These are phyloP conservation scores for Tulasnella sp. DNA, from an alignment of 768 basidiomycete genomes.

Conservation along the genomic window DNA sequence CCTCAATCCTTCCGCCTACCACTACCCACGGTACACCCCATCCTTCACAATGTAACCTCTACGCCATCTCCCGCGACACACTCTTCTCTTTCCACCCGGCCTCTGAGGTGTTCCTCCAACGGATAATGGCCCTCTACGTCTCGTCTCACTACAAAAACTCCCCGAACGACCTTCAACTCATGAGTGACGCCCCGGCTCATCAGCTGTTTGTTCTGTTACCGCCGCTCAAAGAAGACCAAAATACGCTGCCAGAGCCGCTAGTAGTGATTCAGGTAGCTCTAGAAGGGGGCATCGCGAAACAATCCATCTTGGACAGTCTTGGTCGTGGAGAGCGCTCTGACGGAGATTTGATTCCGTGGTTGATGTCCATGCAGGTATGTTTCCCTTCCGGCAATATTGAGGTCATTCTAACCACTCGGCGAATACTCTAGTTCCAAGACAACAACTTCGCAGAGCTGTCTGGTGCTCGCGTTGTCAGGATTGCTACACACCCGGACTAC, in stretches of 20 bases:
- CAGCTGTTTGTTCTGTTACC: conserved; percentile 93
- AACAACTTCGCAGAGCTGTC: conserved; percentile 83
- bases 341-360: conserved; percentile 98
- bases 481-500: conserved; percentile 95
- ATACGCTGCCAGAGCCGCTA: conserved; percentile 85
- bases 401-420: not conserved
- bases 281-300: conserved; percentile 84
- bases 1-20: conserved; percentile 43
- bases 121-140: conserved; percentile 97
- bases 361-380: conserved; percentile 59
- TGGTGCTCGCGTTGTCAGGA: conserved; percentile 81
- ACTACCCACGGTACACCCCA: conserved; percentile 77
- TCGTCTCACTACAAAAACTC: conserved; percentile 99
- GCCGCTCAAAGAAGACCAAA: conserved; percentile 82
- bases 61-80: conserved; percentile 91
- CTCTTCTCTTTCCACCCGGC: conserved; percentile 96
- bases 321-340: conserved; percentile 74
- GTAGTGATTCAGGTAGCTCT: conserved; percentile 93
- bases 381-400: too few species aligned
- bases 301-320: conserved; percentile 74
- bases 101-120: conserved; percentile 92
- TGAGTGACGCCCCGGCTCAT: conserved; percentile 94
- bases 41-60: conserved; percentile 87
- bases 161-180: conserved; percentile 95
- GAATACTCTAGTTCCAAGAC: conserved; percentile 91